Base-by-base conservation (phyloP, 2,329 filamentous ascomycete species). In the Cercospora sesami region DNA sequence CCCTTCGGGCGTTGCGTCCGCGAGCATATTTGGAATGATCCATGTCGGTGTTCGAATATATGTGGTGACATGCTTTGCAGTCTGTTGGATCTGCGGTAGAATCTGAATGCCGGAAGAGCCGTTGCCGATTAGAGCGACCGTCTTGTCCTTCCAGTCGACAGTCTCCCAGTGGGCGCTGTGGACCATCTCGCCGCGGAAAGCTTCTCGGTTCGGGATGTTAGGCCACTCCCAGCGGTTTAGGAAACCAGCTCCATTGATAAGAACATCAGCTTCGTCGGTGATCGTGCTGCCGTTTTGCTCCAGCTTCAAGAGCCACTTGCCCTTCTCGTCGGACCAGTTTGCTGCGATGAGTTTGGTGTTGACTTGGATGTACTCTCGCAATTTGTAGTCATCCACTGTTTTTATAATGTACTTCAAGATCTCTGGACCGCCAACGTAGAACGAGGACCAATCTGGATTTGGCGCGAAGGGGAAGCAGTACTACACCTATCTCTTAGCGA, bases 251-350 rank as follows among this genome's bases (percentile, higher is more conserved):
- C 80, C 81, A 63, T 83, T 79, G 1, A 84, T 72, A 2, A 83
- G 70, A 5, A 84, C 60, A 64, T 84, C 77, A 75, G 61, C 28
- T 73, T 75, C 8, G 72, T 80, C 67, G 84, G 78, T 7, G 76
- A 69, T 8, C 69, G 73, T 21, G 74, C 76, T 75, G 69, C 68
- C 76, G 21, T 48, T 18, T 12, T 72, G 73, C 65, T 51, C 68
- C 30, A 85, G 74, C 26, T 80, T 82, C n/a, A 86, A 80, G 6
- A 78, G 80, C 84, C 84, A 86, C 68, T 83, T 77, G 3, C 83
- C 83, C 2, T 72, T 75, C 0, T 81, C 78, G 21, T 85, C 82
- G 55, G 83, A 76, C 84, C 84, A 86, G 48, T 81, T 80, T 18
- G 81, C 81, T 4, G 80, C 80, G 0, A 80, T 73, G 5, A 85